Evolutionary conservation across 2,329 filamentous ascomycete genomes (phyloP), one percentile per base, ranked within the genome.

Genomic region (Chaetomiaceae sp.): DNA sequence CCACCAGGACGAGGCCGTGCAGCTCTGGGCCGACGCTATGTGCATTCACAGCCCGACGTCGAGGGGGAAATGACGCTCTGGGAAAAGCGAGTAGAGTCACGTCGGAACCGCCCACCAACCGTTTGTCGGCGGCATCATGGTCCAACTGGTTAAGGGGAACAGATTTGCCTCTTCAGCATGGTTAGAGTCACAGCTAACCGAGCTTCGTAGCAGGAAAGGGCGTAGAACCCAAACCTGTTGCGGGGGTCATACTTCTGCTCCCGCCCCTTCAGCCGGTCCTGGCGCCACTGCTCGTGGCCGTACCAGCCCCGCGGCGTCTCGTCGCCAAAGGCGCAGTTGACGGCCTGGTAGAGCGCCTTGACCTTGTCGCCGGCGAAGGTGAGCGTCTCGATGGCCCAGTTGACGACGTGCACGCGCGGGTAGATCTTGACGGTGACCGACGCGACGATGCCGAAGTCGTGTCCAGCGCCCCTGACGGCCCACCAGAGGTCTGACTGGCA

Each of bases 391-490:
- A 68, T 64, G 6, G 67, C 65, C 59, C 65, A 71, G 40, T 61
- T 58, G 20, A 48, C n/a, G n/a, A n/a, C 49, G 54, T 62, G 42
- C 40, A 58, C 58, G 27, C 59, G 60, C 43, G 72, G 66, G 52
- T 73, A 34, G 20, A 45, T 67, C 56, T 72, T 71, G 15, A 64
- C 63, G 1, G 62, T 68, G 15, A 69, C 57, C 3, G 67, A 68
- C 1, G 72, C 76, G 14, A 79, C 71, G 43, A 80, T 69, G 33
- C 76, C 77, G 48, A 80, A 79, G 59, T 79, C 80, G 48, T 78
- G 73, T 1, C 76, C 77, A 2, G 76, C 77, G 4, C 77, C 77
- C 39, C 67, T 65, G 53, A 81, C 66, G 1, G 66, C 77, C 76
- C 76, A 81, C 58, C 68, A 80, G 8, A 81, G 66, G 35, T 78